Percentiles rank a stretch among this genome's conserved stretches.
Evolutionary conservation across 352 stramenopile species (phyloP).

Genomic region (Phytophthora citrophthora): DNA sequence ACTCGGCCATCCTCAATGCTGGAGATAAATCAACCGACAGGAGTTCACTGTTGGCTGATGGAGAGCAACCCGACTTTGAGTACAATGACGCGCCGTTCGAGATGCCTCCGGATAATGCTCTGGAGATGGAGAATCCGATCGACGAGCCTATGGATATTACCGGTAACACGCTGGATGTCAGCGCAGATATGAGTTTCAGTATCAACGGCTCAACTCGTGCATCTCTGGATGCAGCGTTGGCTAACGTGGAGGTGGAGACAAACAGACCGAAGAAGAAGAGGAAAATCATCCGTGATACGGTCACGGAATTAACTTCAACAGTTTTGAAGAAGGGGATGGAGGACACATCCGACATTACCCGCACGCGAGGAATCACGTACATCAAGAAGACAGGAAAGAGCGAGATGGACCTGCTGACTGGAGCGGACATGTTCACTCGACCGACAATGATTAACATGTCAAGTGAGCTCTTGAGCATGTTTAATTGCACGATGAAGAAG

Average conservation of each 20-base stretch:
- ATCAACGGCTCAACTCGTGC: slow-evolving; percentile 65
- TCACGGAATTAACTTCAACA: slow-evolving; percentile 80
- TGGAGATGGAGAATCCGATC: slow-evolving; percentile 54
- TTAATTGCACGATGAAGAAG: slow-evolving; percentile 88
- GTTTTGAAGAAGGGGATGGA: slow-evolving; percentile 81
- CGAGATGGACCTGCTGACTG: slow-evolving; percentile 26
- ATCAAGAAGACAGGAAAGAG: slow-evolving; percentile 25
- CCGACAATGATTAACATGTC: slow-evolving; percentile 69
- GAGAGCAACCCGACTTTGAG: slow-evolving; percentile 51
- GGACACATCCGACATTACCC: slow-evolving; percentile 80
- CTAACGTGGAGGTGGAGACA: slow-evolving; percentile 47
- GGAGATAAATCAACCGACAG: slow-evolving; percentile 60
- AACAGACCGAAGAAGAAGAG: slow-evolving; percentile 79
- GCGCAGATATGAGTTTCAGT: slow-evolving; percentile 70
- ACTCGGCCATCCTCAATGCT: slow-evolving; percentile 54
- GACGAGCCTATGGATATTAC: slow-evolving; percentile 46
- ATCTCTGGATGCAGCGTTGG: slow-evolving; percentile 71
- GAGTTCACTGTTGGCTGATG: slow-evolving; percentile 37
- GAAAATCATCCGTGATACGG: slow-evolving; percentile 78
- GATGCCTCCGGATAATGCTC: slow-evolving; percentile 36
- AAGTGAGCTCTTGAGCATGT: slow-evolving; percentile 75
- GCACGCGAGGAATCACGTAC: slow-evolving; percentile 55
- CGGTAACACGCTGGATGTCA: slow-evolving; percentile 67
- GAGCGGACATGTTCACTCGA: slow-evolving; percentile 58
- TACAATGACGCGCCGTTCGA: slow-evolving; percentile 74